These are phyloP conservation scores for Verticillium nubilum DNA, from an alignment of 2,329 filamentous ascomycete species.

Conservation along the genomic window DNA sequence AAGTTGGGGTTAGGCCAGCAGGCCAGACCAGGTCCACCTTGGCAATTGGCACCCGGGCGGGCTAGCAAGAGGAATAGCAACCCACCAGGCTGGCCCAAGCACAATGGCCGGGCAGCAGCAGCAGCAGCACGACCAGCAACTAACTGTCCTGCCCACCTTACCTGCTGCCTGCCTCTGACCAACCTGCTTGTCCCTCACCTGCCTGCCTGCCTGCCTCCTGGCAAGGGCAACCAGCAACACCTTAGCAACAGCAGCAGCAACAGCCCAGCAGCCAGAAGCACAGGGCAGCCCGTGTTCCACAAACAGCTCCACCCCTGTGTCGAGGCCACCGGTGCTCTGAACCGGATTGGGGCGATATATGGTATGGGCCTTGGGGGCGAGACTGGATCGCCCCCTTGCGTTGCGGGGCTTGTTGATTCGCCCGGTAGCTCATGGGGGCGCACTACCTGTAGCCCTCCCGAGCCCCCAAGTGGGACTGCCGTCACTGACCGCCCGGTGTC, in stretches of 20 bases:
- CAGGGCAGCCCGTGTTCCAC: neutral
- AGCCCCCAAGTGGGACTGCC: neutral
- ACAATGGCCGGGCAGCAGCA: neutral
- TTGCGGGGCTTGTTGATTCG: neutral
- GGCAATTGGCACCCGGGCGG: neutral
- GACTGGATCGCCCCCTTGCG: neutral
- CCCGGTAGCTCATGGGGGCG: neutral
- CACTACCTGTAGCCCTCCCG: constrained; percentile 1
- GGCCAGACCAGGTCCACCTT: neutral
- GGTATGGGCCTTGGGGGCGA: neutral
- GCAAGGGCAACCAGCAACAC: neutral
- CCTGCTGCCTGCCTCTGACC: neutral
- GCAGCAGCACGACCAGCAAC: neutral
- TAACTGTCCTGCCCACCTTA: neutral
- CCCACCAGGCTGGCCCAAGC: neutral
- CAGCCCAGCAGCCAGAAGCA: neutral
- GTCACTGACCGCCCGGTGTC: neutral
- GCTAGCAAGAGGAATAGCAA: neutral
- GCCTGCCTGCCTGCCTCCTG: neutral
- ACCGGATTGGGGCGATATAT: neutral
- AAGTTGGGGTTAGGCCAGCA: neutral
- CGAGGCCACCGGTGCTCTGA: neutral
- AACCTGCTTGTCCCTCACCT: too few relatives aligned
- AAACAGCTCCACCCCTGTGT: neutral
- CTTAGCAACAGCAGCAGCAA: neutral